A percentile compares a stretch with the other conserved stretches of the same genome.
Conservation (phyloP, 139 green algal genomes). For the Picochlorum sp. region DNA sequence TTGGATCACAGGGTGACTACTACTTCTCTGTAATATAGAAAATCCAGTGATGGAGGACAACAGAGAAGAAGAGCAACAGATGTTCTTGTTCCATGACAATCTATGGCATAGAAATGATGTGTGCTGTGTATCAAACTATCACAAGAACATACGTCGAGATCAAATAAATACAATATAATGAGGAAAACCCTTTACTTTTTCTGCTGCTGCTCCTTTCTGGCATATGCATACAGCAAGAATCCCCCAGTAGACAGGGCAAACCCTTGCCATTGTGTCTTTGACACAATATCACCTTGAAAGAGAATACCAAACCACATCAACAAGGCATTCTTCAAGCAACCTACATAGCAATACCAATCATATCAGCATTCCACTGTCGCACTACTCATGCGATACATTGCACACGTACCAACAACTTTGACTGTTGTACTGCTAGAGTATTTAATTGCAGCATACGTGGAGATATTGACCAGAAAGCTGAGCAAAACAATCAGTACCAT, state of each 20-base stretch:
- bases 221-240: constrained; percentile 22
- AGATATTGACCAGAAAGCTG: constrained; percentile 23
- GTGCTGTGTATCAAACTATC: too few species aligned
- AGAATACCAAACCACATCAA: constrained; percentile 26
- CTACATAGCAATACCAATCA: not conserved
- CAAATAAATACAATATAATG: too few species aligned
- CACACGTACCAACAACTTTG: constrained; percentile 15
- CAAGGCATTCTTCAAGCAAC: constrained; percentile 32
- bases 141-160: too few species aligned
- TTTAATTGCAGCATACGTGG: constrained; percentile 13
- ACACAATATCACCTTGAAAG: constrained; percentile 21
- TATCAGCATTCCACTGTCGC: not conserved
- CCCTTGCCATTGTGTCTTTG: constrained; percentile 15
- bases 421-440: constrained; percentile 17
- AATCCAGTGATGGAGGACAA: too few species aligned
- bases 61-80: too few species aligned
- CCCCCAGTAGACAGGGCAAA: constrained; percentile 18
- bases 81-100: too few species aligned
- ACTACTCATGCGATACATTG: not conserved
- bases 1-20: too few species aligned
- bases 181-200: too few species aligned
- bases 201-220: not conserved
- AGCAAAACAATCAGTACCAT: not conserved
- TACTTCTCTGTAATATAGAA: too few species aligned
- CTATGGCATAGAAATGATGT: too few species aligned